Base-by-base conservation (phyloP, 805 yeast species). In the Hanseniaspora vineae region DNA sequence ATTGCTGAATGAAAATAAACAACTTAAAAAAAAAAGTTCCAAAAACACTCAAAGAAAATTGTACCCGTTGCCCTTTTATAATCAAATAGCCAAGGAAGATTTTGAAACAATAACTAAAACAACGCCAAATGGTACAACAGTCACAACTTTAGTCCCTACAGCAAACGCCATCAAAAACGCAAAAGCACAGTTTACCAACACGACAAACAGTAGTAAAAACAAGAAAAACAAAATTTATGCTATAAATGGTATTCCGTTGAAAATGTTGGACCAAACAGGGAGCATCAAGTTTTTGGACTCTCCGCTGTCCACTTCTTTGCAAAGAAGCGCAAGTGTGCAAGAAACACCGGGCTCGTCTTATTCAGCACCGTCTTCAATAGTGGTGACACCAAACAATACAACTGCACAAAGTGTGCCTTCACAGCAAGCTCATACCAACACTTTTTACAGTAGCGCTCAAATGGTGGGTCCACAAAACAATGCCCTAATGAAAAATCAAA, bases 91-190 rank as follows among this genome's bases (percentile, higher is more conserved):
- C 31, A 81, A 79, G 55, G 96, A 88, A 61, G 90, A 86, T 61
- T 88, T 86, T 66, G 82, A 81, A 45, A 81, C 96, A 0, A 78
- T 84, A 31, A 81, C 88, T 1, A 79, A 86, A 2, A 88, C 95
- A 0, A 83, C 95, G 0, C 95, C 96, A 1, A 85, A 85, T 54
- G 97, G 97, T 48, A 88, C 96, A 0, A 85, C 96, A 0, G 74
- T 87, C 19, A 88, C 96, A 0, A 87, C 89, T 0, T 72, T 88
- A 53, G 89, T 86, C 1, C 96, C 96, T 2, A 86, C 95, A 0
- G 83, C 82, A 58, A 77, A 76, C 51, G 92, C 94, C 0, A 71
- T 84, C 66, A 66, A 52, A 33, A 58, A 57, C 42, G 66, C 67
- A 1, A 60, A 60, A 46, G 52, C 54, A 18, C 43, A 48, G 14